Evolutionary conservation across 345 rosid genomes (phyloP).

Genomic region (Microcos paniculata): DNA sequence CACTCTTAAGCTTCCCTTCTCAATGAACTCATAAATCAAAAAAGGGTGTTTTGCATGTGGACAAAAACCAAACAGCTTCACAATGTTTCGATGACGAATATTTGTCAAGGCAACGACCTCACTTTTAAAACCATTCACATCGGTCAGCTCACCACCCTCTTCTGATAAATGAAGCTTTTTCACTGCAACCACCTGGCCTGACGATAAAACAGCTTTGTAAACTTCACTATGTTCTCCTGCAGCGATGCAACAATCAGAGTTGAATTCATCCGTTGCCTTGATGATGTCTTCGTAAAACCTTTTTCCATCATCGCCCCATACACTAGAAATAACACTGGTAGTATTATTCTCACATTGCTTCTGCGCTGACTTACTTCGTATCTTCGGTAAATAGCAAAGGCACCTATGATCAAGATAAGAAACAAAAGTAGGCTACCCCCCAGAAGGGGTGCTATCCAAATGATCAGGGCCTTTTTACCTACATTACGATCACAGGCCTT

Average conservation of each 20-base stretch:
- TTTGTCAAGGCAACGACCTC: slow-evolving; percentile 26
- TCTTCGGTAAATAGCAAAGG: not conserved
- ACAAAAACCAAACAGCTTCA: slow-evolving; percentile 27
- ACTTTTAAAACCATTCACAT: slow-evolving; percentile 10
- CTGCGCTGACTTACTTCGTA: not conserved
- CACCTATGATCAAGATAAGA: not conserved
- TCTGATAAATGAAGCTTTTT: slow-evolving; percentile 12
- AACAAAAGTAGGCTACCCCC: not conserved
- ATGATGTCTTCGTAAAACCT: slow-evolving; percentile 18
- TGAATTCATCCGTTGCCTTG: slow-evolving; percentile 22
- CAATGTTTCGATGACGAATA: slow-evolving; percentile 26
- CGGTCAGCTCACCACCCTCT: not conserved
- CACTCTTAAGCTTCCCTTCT: slow-evolving; percentile 30
- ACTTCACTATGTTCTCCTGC: slow-evolving; percentile 20
- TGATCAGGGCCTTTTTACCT: not conserved
- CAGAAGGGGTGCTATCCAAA: slow-evolving; percentile 3
- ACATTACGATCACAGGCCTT: slow-evolving; percentile 13
- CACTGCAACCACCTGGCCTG: slow-evolving; percentile 16
- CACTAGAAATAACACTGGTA: not conserved
- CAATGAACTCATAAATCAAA: slow-evolving; percentile 26
- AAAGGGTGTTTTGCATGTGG: slow-evolving; percentile 1
- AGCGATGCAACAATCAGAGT: slow-evolving; percentile 17
- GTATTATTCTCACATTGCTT: too few relatives aligned
- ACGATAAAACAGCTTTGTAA: slow-evolving; percentile 16
- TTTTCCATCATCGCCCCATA: slow-evolving; percentile 17